A percentile compares a stretch with the other conserved stretches of the same genome.
Conservation (phyloP, 164 flowering plant genomes). For the Macadamia integrifolia region DNA sequence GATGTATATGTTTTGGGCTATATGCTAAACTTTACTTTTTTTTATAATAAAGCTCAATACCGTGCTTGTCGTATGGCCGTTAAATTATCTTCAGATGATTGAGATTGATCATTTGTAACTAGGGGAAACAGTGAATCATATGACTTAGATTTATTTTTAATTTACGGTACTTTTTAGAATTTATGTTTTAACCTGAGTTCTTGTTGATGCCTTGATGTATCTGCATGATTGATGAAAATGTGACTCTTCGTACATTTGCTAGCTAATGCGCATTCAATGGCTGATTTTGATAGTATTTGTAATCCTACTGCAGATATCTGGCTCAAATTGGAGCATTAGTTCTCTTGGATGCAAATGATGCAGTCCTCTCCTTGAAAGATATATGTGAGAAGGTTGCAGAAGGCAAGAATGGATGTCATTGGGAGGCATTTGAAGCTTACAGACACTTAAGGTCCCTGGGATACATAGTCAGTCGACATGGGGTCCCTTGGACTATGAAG, state of each 20-base stretch:
- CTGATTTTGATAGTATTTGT: not conserved
- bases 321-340: constrained; percentile 66
- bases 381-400: constrained; percentile 45
- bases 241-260: not conserved
- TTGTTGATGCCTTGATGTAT: too few species aligned
- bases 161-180: too few species aligned
- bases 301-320: constrained; percentile 39
- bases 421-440: constrained; percentile 70
- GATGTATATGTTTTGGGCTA: too few species aligned
- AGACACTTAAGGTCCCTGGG: constrained; percentile 75
- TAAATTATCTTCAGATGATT: too few species aligned
- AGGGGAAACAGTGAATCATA: too few species aligned
- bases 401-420: constrained; percentile 43
- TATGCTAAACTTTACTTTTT: too few species aligned
- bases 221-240: not conserved
- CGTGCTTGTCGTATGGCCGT: too few species aligned
- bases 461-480: constrained; percentile 65
- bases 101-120: not conserved
- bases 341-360: constrained; percentile 34
- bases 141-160: too few species aligned
- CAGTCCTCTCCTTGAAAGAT: constrained; percentile 29
- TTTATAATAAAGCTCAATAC: too few species aligned
- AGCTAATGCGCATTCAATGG: not conserved
- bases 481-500: constrained; percentile 60
- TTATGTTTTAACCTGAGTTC: too few species aligned